These are phyloP conservation scores for Typha latifolia DNA, from an alignment of 176 grass and related monocot genomes.

Conservation along the genomic window DNA sequence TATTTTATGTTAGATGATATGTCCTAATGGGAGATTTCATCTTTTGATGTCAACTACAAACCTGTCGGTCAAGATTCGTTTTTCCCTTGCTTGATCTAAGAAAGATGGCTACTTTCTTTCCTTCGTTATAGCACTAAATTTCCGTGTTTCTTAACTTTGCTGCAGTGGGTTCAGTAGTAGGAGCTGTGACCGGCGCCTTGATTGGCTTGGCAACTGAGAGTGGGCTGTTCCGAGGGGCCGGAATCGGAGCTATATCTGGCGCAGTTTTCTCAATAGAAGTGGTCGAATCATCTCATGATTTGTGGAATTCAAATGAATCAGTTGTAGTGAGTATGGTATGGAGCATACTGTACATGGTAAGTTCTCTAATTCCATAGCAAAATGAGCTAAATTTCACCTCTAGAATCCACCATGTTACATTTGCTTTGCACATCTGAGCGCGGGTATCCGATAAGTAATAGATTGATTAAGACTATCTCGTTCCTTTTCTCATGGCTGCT, in stretches of 20 bases:
- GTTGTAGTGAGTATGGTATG: constrained; percentile 72
- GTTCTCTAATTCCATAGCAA: background rate
- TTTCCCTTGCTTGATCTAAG: no score
- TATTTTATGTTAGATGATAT: background rate
- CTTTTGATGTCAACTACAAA: no score
- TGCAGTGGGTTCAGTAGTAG: constrained; percentile 72
- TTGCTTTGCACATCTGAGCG: background rate
- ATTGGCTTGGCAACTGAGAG: constrained; percentile 79
- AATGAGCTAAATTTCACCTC: background rate
- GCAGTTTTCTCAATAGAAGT: constrained; percentile 86
- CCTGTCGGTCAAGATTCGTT: no score
- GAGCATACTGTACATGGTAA: constrained; percentile 79
- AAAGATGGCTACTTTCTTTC: no score
- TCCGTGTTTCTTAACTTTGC: background rate
- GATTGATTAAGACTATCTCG: no score
- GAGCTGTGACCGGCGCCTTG: constrained; percentile 62
- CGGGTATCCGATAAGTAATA: no score
- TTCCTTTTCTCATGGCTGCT: background rate
- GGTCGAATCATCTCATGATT: constrained; percentile 76
- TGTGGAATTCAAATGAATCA: constrained; percentile 72
- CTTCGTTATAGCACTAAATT: no score
- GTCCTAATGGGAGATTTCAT: no score
- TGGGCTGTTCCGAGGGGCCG: constrained; percentile 62
- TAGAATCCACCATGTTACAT: background rate
- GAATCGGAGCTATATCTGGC: constrained; percentile 70